Evolutionary conservation across 441 rosid species (phyloP).

Genomic region (Kokia cookei): DNA sequence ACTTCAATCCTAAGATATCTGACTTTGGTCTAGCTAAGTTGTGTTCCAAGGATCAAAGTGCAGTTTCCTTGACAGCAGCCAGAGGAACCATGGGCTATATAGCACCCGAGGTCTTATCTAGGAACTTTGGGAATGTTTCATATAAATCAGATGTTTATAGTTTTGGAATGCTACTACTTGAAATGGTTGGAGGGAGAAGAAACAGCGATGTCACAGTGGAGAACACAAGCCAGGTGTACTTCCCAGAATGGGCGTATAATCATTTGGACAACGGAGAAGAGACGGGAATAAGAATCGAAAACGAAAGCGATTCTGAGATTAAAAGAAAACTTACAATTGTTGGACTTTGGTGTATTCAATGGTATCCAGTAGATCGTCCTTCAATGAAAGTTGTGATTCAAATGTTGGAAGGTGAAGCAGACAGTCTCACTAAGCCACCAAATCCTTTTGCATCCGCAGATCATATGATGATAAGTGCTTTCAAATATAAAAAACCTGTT

Average conservation of each 20-base stretch:
- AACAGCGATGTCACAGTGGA: slow-evolving; percentile 1
- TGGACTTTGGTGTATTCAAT: slow-evolving; percentile 18
- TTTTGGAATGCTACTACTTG: neutral
- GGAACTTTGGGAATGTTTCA: slow-evolving; percentile 11
- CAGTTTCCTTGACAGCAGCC: slow-evolving; percentile 8
- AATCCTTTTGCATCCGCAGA: slow-evolving; percentile 20
- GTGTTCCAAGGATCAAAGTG: slow-evolving; percentile 9
- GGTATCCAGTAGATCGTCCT: slow-evolving; percentile 30
- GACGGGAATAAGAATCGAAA: slow-evolving; percentile 5
- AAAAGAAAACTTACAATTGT: slow-evolving; percentile 24
- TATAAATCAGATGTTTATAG: slow-evolving; percentile 3
- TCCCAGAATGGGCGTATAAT: slow-evolving; percentile 1
- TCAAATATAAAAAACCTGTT: neutral
- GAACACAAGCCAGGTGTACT: neutral
- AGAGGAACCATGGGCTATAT: slow-evolving; percentile 2
- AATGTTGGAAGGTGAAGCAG: slow-evolving; percentile 26
- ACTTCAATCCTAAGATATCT: slow-evolving; percentile 1
- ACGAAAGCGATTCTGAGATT: slow-evolving; percentile 14
- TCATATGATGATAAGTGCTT: neutral
- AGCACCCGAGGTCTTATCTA: slow-evolving; percentile 8
- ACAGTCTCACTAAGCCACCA: slow-evolving; percentile 19
- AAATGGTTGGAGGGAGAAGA: slow-evolving; percentile 9
- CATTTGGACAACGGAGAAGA: neutral
- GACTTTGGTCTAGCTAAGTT: slow-evolving; percentile 3
- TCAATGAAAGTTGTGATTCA: slow-evolving; percentile 25